Base-by-base conservation (phyloP, 371 early-diverging fungal species). In the Apophysomyces trapeziformis region DNA sequence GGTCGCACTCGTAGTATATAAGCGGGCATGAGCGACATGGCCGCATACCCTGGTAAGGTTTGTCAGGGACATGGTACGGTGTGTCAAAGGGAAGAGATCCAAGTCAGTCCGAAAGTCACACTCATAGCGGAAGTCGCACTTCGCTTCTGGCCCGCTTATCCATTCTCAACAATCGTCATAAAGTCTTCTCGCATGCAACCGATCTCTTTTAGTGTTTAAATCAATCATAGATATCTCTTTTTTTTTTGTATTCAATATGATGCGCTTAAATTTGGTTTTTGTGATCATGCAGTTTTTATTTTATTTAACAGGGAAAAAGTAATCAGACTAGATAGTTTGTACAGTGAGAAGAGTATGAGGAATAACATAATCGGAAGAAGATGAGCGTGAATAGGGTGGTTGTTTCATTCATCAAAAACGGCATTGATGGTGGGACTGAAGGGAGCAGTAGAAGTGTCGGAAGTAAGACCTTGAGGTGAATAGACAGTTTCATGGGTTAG, bases 401-500 rank as follows among this genome's bases (percentile, higher is more conserved):
- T 1, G 1, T 12, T 39, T 61, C 61, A 66, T 12, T 66, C 67
- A 36, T 66, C 67, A 13, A 66, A 66, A 36, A 66, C 61, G 37
- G 61, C 57, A 35, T 66, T 66, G 67, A 66, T 61, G 45, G 59
- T 61, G 38, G 67, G 67, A 32, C 57, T 66, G 45, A 66, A 66
- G 16, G 57, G 38, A n/a, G 67, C 44, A 4, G 60, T 16, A 37
- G 63, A 46, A 35, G 47, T 43, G 1, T 66, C 67, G 5, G 57
- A 18, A 7, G 37, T 21, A 35, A 45, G 43, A 38, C 61, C 67
- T 58, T 66, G 67, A 54, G 61, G 59, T 43, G 61, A 45, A 38
- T 66, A 66, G 43, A 66, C 38, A 5, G 67, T 66, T 7, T 50
- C 16, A 35, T 66, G 60, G 2, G 67, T 66, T 44, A 61, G 32